Percentiles rank a stretch among this genome's conserved stretches.
Evolutionary conservation across 2,329 filamentous ascomycete genomes (phyloP).

Genomic region (Colletotrichum tofieldiae): DNA sequence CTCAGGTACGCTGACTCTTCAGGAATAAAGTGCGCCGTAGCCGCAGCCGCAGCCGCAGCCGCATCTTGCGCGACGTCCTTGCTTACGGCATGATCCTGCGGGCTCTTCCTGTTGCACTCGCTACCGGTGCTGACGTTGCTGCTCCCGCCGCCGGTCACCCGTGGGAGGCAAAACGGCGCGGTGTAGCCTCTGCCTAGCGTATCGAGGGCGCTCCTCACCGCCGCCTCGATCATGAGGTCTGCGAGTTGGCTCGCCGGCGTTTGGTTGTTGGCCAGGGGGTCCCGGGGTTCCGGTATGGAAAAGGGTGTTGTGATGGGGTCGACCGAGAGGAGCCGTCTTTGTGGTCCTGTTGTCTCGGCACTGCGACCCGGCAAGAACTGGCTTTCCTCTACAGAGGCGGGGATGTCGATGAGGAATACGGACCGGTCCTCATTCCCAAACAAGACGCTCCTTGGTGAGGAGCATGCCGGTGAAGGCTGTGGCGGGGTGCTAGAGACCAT

Average conservation of each 20-base stretch:
- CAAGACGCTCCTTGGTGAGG: constrained; percentile 33
- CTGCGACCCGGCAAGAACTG: constrained; percentile 65
- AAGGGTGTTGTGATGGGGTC: constrained; percentile 62
- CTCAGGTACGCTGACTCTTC: constrained; percentile 61
- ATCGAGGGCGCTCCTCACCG: constrained; percentile 61
- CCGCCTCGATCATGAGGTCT: constrained; percentile 68
- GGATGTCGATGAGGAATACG: constrained; percentile 77
- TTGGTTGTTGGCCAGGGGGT: constrained; percentile 53
- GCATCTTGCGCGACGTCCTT: not conserved
- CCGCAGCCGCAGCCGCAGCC: not conserved
- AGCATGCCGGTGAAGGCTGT: not conserved
- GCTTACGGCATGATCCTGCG: constrained; percentile 4
- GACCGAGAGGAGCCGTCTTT: constrained; percentile 63
- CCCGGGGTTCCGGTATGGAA: constrained; percentile 67
- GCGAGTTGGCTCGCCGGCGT: constrained; percentile 66
- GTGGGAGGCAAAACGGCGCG: constrained; percentile 65
- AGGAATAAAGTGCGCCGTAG: constrained; percentile 55
- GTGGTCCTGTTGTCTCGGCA: constrained; percentile 33
- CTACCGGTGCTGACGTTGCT: not conserved
- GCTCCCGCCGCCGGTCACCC: constrained; percentile 48
- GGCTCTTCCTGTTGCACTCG: not conserved
- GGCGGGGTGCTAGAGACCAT: constrained; percentile 11
- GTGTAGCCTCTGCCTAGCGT: constrained; percentile 52
- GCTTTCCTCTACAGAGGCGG: constrained; percentile 77
- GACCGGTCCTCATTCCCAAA: constrained; percentile 46